Evolutionary conservation across 306 rosid species (phyloP).

Genomic region (Parietaria judaica): DNA sequence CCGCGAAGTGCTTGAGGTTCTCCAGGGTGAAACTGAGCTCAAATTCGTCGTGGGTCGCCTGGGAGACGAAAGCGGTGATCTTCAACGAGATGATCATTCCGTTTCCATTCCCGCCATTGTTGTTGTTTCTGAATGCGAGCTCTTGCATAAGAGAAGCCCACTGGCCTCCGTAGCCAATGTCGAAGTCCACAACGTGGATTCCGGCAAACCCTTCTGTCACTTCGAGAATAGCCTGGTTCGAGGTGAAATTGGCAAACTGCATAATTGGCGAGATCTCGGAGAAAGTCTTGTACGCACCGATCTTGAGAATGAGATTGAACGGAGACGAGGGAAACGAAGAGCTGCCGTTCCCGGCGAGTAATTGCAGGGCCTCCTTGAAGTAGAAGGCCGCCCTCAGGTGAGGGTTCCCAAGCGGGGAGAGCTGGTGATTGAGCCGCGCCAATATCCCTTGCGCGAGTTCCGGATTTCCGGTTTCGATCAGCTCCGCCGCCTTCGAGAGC

Average conservation of each 20-base stretch:
- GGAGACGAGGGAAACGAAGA: slow-evolving; percentile 28
- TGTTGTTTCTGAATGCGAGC: slow-evolving; percentile 26
- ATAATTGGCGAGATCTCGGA: slow-evolving; percentile 38
- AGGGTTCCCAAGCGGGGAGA: slow-evolving; percentile 44
- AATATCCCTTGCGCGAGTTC: slow-evolving; percentile 46
- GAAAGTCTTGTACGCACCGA: slow-evolving; percentile 42
- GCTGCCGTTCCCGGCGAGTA: slow-evolving; percentile 25
- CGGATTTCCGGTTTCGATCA: slow-evolving; percentile 35
- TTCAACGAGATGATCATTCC: slow-evolving; percentile 25
- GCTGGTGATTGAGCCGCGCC: slow-evolving; percentile 59
- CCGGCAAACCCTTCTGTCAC: slow-evolving; percentile 17
- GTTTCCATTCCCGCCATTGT: slow-evolving; percentile 37
- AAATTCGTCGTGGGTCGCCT: slow-evolving; percentile 27
- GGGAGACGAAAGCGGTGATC: slow-evolving; percentile 40
- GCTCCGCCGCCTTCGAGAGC: slow-evolving; percentile 43
- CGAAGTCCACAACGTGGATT: slow-evolving; percentile 43
- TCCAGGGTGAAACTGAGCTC: slow-evolving; percentile 36
- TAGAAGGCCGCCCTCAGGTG: slow-evolving; percentile 47
- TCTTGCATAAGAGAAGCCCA: slow-evolving; percentile 50
- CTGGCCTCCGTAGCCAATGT: slow-evolving; percentile 43
- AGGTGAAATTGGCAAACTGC: slow-evolving; percentile 42
- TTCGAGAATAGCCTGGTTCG: slow-evolving; percentile 42
- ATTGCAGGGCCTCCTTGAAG: slow-evolving; percentile 46
- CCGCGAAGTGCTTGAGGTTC: slow-evolving; percentile 33
- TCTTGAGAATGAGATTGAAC: slow-evolving; percentile 36